These are phyloP conservation scores for Colletotrichum karsti DNA, from an alignment of 2,329 filamentous ascomycete genomes.

Conservation along the genomic window DNA sequence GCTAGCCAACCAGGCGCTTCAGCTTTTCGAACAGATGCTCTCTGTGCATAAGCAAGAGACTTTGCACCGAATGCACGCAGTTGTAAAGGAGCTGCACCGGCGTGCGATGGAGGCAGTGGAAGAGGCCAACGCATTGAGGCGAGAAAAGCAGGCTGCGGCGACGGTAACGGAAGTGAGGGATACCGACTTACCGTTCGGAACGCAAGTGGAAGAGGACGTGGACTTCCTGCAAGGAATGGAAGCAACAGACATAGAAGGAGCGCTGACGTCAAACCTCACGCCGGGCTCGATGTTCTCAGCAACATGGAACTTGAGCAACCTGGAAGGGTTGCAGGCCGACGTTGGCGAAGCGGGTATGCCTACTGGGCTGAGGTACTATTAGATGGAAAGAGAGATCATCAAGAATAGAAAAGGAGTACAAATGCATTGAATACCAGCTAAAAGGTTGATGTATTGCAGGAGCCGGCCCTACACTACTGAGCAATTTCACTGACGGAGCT, in stretches of 20 bases:
- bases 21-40: conserved; percentile 35
- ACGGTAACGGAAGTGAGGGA: not conserved
- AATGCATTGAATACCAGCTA: too few relatives aligned
- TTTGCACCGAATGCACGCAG: conserved; percentile 17
- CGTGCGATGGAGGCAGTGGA: conserved; percentile 27
- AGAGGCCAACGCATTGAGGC: not conserved
- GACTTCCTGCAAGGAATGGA: conserved; percentile 2
- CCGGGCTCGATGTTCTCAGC: not conserved
- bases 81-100: conserved; percentile 28
- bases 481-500: not conserved
- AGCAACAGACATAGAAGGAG: not conserved
- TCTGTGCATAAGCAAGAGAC: not conserved
- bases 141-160: conserved; percentile 6
- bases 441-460: too few relatives aligned
- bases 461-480: not conserved
- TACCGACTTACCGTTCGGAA: conserved; percentile 5
- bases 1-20: conserved; percentile 36
- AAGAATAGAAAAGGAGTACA: not conserved
- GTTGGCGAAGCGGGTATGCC: not conserved
- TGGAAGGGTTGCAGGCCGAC: not conserved
- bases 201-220: conserved; percentile 19
- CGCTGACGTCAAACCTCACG: not conserved
- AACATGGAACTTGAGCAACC: not conserved
- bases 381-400: not conserved
- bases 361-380: not conserved